Evolutionary conservation across 2,329 filamentous ascomycete species (phyloP).

Genomic region (Cryoendolithus antarcticus): DNA sequence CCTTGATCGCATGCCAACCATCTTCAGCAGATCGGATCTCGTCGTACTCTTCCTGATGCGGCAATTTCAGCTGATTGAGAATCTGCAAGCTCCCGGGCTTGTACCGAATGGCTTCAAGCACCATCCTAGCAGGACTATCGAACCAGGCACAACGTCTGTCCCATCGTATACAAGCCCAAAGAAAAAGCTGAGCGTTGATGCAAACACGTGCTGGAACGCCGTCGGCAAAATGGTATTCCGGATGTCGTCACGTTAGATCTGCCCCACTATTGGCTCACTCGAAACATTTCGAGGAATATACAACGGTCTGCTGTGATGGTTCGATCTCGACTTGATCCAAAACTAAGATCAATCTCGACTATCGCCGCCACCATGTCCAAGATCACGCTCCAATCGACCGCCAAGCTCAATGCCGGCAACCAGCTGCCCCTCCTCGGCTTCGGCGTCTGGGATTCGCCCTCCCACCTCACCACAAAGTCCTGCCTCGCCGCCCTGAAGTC

Average conservation of each 20-base stretch:
- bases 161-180: too few species aligned
- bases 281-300: too few species aligned
- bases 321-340: too few species aligned
- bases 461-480: slow-evolving; percentile 32
- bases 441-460: slow-evolving; percentile 51
- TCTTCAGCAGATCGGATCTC: slow-evolving; percentile 56
- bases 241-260: too few species aligned
- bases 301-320: too few species aligned
- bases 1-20: slow-evolving; percentile 70
- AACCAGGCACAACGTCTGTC: too few species aligned
- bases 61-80: slow-evolving; percentile 71
- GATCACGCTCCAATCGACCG: slow-evolving; percentile 34
- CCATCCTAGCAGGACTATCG: slow-evolving; percentile 34
- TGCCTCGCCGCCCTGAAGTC: slow-evolving; percentile 44
- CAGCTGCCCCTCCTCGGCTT: slow-evolving; percentile 59
- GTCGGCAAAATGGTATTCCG: too few species aligned
- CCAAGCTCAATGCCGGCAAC: slow-evolving; percentile 39
- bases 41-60: slow-evolving; percentile 70
- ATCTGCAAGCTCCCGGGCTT: slow-evolving; percentile 59
- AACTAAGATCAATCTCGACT: too few species aligned
- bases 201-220: too few species aligned
- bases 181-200: too few species aligned
- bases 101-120: slow-evolving; percentile 69
- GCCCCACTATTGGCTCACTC: too few species aligned
- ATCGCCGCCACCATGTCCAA: too few species aligned